Base-by-base conservation (phyloP, 441 rosid species). In the Bocquillonia castaneifolia region DNA sequence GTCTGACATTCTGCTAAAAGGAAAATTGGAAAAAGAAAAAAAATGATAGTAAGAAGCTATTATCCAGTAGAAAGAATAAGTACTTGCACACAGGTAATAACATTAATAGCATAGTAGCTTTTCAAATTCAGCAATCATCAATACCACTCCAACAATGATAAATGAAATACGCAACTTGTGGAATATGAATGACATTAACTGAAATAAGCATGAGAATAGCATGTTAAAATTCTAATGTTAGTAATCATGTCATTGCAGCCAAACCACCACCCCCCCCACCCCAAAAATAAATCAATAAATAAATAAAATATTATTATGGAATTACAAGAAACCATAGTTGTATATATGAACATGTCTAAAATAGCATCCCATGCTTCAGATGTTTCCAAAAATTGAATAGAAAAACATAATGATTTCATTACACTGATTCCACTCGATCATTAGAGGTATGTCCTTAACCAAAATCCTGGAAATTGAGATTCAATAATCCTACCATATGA, bases 1-100 rank as follows among this genome's bases (percentile, higher is more conserved):
- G 80, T 80, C 88, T 85, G 74, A 80, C 82, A 59, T 74, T 80
- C 93, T 89, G 77, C 69, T 57, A 71, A 78, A 69, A 5, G 39
- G 44, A 42, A 73, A 74, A 73, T 68, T 47, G 31, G 26, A 69
- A 55, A 29, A 47, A 64, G 20, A 40, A 22, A 70, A 63, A 72
- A 8, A 77, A 48, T 17, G 68, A 67, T 74, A 10, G 67, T 8
- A 34, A 39, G 39, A 59, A 73, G 64, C 39, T 60, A 26, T 63
- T 62, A 32, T 50, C 53, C 63, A 69, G 50, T 23, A 66, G 63
- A 50, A 34, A 42, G 15, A n/a, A 64, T 31, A 25, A 31, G 50
- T 4, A 50, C 6, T 37, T 51, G 54, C 25, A 59, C 9, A 18
- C 32, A 48, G 6, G 18, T 15, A 60, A 47, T 3, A 59, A n/a